Evolutionary conservation across 2,329 filamentous ascomycete genomes (phyloP).

Genomic region (Periconia sp.): DNA sequence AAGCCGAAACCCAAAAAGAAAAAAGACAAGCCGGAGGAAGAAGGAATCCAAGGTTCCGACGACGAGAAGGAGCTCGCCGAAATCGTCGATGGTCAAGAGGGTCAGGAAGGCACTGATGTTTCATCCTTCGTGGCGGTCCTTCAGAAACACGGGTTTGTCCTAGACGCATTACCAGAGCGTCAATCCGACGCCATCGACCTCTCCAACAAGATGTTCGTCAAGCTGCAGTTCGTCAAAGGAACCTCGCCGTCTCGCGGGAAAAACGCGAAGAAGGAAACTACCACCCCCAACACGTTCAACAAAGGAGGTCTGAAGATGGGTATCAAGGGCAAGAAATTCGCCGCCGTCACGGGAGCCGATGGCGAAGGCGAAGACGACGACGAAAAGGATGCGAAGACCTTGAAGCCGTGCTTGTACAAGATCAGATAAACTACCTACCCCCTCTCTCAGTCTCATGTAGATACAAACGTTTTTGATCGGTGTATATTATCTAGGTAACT

Average conservation of each 20-base stretch:
- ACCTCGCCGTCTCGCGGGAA: slow-evolving; percentile 75
- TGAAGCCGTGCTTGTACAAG: slow-evolving; percentile 98
- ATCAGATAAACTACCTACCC: slow-evolving; percentile 56
- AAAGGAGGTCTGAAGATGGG: slow-evolving; percentile 59
- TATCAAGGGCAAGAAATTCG: slow-evolving; percentile 36
- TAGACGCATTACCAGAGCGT: slow-evolving; percentile 58
- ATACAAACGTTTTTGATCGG: no score
- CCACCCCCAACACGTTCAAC: slow-evolving; percentile 59
- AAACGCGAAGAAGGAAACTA: slow-evolving; percentile 53
- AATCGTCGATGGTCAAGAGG: slow-evolving; percentile 69
- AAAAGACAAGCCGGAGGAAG: slow-evolving; percentile 52
- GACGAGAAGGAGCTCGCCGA: slow-evolving; percentile 62
- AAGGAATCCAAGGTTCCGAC: slow-evolving; percentile 52
- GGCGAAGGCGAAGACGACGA: slow-evolving; percentile 60
- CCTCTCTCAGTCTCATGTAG: no score
- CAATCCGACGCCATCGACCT: slow-evolving; percentile 71
- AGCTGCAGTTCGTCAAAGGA: slow-evolving; percentile 92
- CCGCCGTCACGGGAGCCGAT: slow-evolving; percentile 44
- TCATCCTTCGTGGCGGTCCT: slow-evolving; percentile 84
- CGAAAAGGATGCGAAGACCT: slow-evolving; percentile 66
- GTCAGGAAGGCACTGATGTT: slow-evolving; percentile 77
- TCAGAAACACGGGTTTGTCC: slow-evolving; percentile 77
- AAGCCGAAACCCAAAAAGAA: slow-evolving; percentile 46
- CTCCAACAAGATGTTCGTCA: slow-evolving; percentile 97
- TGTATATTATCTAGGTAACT: no score